Evolutionary conservation across 2,329 filamentous ascomycete genomes (phyloP).

Genomic region (Colletotrichum spinosum): DNA sequence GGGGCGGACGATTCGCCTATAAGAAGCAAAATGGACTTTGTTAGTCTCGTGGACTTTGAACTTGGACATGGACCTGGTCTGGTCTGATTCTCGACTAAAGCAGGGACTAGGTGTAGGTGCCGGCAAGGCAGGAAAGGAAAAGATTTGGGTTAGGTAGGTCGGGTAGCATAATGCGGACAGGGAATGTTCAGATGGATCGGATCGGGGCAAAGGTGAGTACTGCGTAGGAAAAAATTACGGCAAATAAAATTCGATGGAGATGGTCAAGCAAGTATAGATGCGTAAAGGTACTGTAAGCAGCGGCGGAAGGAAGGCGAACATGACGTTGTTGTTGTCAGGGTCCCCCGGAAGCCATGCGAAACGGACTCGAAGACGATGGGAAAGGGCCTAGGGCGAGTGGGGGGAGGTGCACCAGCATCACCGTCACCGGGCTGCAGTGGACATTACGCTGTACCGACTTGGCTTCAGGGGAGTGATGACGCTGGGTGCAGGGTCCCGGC

Average conservation of each 20-base stretch:
- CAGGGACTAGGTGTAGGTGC: neutral
- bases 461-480: constrained; percentile 23
- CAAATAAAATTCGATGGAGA: constrained; percentile 7
- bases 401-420: constrained; percentile 1
- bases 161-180: too few species aligned
- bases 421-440: neutral
- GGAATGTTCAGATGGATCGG: constrained; percentile 28
- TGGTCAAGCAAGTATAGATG: too few species aligned
- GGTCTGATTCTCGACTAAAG: too few species aligned
- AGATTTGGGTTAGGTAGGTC: neutral
- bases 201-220: constrained; percentile 12
- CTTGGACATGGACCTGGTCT: too few species aligned
- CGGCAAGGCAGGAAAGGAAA: constrained; percentile 2
- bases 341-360: constrained; percentile 20
- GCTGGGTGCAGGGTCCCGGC: constrained; percentile 32
- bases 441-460: constrained; percentile 1
- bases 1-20: constrained; percentile 33
- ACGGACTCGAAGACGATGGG: constrained; percentile 19
- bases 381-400: constrained; percentile 28
- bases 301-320: constrained; percentile 36
- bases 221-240: constrained; percentile 32
- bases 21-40: constrained; percentile 25
- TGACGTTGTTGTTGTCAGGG: constrained; percentile 35
- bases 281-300: too few species aligned
- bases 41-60: constrained; percentile 10